Base-by-base conservation (phyloP, 306 rosid species). In the Vigna unguiculata region DNA sequence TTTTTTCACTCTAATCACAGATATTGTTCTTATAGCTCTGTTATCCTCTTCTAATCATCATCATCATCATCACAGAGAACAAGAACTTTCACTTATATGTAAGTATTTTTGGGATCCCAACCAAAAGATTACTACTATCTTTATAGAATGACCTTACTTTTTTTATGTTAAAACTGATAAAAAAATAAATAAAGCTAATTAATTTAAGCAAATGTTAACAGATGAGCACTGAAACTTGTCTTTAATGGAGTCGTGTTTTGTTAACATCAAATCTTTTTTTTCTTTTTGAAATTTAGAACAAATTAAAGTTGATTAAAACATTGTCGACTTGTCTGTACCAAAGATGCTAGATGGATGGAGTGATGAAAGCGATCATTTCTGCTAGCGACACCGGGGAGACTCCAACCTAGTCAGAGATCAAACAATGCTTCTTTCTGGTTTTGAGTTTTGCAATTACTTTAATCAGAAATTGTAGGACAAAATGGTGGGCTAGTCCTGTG, bases 231-330 rank as follows among this genome's bases (percentile, higher is more conserved):
- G 9, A 7, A 36, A 7, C 2, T 21, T 7, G 12, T 14, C 15
- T 54, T 49, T 30, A 78, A 41, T 76, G 57, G 22, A 53, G 34
- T 52, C 8, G 43, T 25, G 40, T 49, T 69, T 69, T 57, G 64
- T 19, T 25, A 14, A 24, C 32, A 22, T 2, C 7, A 25, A 54
- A 20, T 21, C 5, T 11, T 22, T 21, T 21, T 54, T 55, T 22
- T 10, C 5, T 28, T 5, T 5, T 4, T 32, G 36, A 32, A 32
- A 4, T 55, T 55, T 21, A 3, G 34, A 22, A 30, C 62, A 54
- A n/a, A 49, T 49, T 16, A 54, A 54, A 54, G 25, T 52, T 52
- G 30, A 20, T 9, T 9, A 53, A 53, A 53, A 53, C 21, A 0
- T 20, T 54, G 15, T 54, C 30, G 14, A 40, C 13, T 40, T 21